A percentile compares a stretch with the other conserved stretches of the same genome.
phyloP scores from a whole-genome alignment of 768 basidiomycete genomes.

The Kwoniella europaea region DNA sequence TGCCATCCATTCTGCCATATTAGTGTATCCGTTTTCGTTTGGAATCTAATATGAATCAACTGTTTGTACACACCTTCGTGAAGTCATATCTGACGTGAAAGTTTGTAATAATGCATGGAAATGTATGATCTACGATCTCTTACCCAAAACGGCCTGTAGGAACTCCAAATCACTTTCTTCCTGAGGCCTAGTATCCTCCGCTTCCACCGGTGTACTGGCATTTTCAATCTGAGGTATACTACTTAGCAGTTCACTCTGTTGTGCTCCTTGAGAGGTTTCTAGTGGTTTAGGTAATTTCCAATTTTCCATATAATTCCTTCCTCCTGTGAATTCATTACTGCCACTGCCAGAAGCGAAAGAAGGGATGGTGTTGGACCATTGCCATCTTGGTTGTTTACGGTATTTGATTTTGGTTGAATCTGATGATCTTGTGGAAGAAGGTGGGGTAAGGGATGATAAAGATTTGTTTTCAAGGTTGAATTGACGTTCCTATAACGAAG shows the following conservation, averaged over 20 bases:
- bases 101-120: slow-evolving; percentile 9
- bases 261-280: slow-evolving; percentile 7
- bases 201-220: not conserved
- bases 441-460: slow-evolving; percentile 30
- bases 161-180: slow-evolving; percentile 26
- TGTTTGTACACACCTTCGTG: not conserved
- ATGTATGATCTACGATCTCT: slow-evolving; percentile 12
- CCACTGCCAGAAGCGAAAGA: slow-evolving; percentile 5
- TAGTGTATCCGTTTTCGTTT: no score
- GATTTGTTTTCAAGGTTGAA: slow-evolving; percentile 42
- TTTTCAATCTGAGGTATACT: not conserved
- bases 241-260: slow-evolving; percentile 11
- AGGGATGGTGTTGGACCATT: slow-evolving; percentile 32
- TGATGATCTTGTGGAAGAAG: slow-evolving; percentile 10
- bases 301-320: slow-evolving; percentile 32
- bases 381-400: slow-evolving; percentile 20
- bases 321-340: slow-evolving; percentile 29
- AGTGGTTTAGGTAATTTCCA: slow-evolving; percentile 42
- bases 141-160: slow-evolving; percentile 19
- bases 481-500: slow-evolving; percentile 49
- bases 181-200: not conserved
- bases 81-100: not conserved
- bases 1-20: no score
- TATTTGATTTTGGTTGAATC: slow-evolving; percentile 23
- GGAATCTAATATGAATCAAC: no score